phyloP scores from a whole-genome alignment of 2,329 filamentous ascomycete genomes.

The Myriosclerotinia duriaeana region DNA sequence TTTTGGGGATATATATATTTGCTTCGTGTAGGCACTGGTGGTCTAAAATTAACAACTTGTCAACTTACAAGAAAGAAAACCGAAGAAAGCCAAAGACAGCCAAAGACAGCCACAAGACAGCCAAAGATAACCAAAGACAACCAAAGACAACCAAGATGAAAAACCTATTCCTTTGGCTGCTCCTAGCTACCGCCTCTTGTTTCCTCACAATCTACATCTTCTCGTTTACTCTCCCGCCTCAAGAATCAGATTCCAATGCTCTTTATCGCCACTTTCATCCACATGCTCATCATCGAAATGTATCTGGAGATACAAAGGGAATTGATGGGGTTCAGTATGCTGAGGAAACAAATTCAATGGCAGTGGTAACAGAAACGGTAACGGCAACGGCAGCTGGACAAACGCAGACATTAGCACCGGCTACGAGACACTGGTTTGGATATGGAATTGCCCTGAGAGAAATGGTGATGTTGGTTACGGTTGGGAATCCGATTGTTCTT shows the following conservation, averaged over 20 bases:
- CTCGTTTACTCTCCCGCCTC: not conserved
- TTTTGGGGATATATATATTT: not conserved
- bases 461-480: not conserved
- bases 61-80: not conserved
- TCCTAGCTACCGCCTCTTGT: not conserved
- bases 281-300: too few species aligned
- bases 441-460: not conserved
- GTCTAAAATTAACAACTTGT: not conserved
- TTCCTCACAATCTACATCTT: slow-evolving; percentile 16
- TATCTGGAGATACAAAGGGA: not conserved
- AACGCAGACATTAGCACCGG: too few species aligned
- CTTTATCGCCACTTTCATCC: not conserved
- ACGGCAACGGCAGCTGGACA: too few species aligned
- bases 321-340: too few species aligned
- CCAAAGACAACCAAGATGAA: not conserved
- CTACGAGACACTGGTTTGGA: not conserved
- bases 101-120: too few species aligned
- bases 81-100: too few species aligned
- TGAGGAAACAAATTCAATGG: not conserved
- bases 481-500: slow-evolving; percentile 1
- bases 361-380: too few species aligned
- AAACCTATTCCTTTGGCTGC: not conserved
- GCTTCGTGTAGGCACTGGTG: not conserved
- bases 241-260: too few species aligned
- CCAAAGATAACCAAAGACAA: not conserved